Percentiles rank a stretch among this genome's conserved stretches.
Conservation (phyloP, 805 yeast species). For the Alloascoidea hylecoeti region DNA sequence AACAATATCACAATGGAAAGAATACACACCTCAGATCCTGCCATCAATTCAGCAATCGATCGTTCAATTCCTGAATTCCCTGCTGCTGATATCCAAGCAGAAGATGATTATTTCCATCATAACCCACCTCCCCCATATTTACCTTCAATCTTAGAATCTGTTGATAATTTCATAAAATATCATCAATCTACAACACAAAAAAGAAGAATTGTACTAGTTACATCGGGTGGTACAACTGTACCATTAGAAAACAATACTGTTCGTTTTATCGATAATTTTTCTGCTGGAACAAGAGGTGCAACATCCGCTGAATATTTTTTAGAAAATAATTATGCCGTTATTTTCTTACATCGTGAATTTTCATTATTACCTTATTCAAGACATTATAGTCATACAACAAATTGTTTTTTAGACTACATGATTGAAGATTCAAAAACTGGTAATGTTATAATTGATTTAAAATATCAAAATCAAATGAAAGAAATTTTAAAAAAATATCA, state of each 20-base stretch:
- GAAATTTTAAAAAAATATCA: slow-evolving; percentile 36
- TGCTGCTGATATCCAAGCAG: slow-evolving; percentile 59
- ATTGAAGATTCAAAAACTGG: slow-evolving; percentile 30
- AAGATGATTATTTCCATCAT: slow-evolving; percentile 58
- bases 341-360: slow-evolving; percentile 85
- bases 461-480: slow-evolving; percentile 48
- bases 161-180: slow-evolving; percentile 42
- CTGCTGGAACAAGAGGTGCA: slow-evolving; percentile 97
- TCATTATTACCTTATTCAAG: slow-evolving; percentile 88
- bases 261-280: slow-evolving; percentile 88
- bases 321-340: slow-evolving; percentile 79
- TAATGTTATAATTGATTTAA: slow-evolving; percentile 43
- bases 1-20: too few relatives aligned
- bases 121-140: slow-evolving; percentile 69
- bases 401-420: slow-evolving; percentile 65
- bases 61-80: slow-evolving; percentile 64
- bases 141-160: slow-evolving; percentile 40
- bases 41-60: slow-evolving; percentile 63
- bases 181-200: slow-evolving; percentile 26
- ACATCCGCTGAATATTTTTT: slow-evolving; percentile 87
- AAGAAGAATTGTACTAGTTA: slow-evolving; percentile 61
- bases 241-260: slow-evolving; percentile 96
- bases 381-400: slow-evolving; percentile 62
- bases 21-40: slow-evolving; percentile 68
- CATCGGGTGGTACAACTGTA: slow-evolving; percentile 96